A percentile compares a stretch with the other conserved stretches of the same genome.
These are phyloP conservation scores for Mucuna pruriens DNA, from an alignment of 306 rosid species.

Conservation along the genomic window DNA sequence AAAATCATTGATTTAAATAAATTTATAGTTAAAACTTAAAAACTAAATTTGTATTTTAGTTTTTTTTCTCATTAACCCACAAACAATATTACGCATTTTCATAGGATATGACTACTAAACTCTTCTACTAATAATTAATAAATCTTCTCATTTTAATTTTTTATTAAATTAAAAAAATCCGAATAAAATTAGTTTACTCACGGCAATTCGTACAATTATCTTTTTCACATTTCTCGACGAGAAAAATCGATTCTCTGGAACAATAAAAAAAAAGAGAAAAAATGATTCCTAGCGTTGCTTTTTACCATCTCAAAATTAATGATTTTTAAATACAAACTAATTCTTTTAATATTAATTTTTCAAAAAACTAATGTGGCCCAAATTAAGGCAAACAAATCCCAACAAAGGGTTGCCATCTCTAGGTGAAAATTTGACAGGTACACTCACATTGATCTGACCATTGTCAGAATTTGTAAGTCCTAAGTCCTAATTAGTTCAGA, in stretches of 20 bases:
- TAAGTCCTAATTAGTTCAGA: slow-evolving; percentile 23
- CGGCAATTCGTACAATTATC: neutral
- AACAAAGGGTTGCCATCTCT: neutral
- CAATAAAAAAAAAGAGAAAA: neutral
- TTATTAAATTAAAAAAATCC: too few species aligned
- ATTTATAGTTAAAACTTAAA: too few species aligned
- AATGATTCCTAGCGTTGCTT: neutral
- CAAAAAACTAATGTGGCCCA: neutral
- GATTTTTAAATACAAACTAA: neutral
- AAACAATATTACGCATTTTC: too few species aligned
- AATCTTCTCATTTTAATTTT: too few species aligned
- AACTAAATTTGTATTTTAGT: too few species aligned
- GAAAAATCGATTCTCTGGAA: too few species aligned
- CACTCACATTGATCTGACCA: slow-evolving; percentile 44
- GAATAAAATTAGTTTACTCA: too few species aligned
- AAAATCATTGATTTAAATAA: too few species aligned
- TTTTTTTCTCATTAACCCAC: too few species aligned
- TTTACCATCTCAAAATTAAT: too few species aligned
- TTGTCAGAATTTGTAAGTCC: slow-evolving; percentile 33
- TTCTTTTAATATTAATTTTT: neutral
- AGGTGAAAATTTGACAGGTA: neutral
- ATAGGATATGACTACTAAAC: too few species aligned
- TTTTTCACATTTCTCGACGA: neutral
- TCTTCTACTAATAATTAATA: too few species aligned
- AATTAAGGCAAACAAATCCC: neutral